Percentiles rank a stretch among this genome's conserved stretches.
Conservation (phyloP, 208 protist species). For the Crithidia fasciculata region DNA sequence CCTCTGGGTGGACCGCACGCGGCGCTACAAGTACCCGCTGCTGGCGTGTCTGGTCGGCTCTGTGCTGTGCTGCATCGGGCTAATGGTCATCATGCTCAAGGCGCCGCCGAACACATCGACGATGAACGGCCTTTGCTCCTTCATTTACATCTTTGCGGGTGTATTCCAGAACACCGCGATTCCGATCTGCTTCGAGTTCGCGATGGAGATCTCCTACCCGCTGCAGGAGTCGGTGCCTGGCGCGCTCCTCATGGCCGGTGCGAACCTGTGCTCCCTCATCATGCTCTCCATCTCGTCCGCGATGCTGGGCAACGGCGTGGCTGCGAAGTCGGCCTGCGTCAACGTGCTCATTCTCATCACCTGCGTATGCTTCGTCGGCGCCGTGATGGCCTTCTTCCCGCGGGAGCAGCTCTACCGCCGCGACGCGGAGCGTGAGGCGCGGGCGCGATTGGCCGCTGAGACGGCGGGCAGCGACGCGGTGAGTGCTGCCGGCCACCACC, state of each 20-base stretch:
- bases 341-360: conserved; percentile 63
- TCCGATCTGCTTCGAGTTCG: conserved; percentile 75
- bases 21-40: conserved; percentile 57
- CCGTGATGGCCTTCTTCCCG: conserved; percentile 48
- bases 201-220: conserved; percentile 79
- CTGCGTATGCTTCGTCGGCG: conserved; percentile 45
- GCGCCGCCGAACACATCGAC: conserved; percentile 36
- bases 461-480: background rate
- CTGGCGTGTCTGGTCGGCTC: conserved; percentile 50
- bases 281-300: conserved; percentile 54
- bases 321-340: conserved; percentile 33
- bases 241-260: conserved; percentile 71
- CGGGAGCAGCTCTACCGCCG: conserved; percentile 59
- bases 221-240: conserved; percentile 65
- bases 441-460: conserved; percentile 3
- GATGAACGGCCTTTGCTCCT: conserved; percentile 43
- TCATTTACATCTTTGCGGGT: conserved; percentile 68
- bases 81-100: conserved; percentile 60
- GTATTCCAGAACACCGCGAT: conserved; percentile 78
- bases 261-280: conserved; percentile 66
- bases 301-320: conserved; percentile 58
- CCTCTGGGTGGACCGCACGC: conserved; percentile 59
- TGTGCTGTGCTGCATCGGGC: conserved; percentile 48
- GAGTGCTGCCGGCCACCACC: background rate
- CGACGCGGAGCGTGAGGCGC: conserved; percentile 40